These are phyloP conservation scores for Pyricularia grisea DNA, from an alignment of 2,329 filamentous ascomycete species.

Conservation along the genomic window DNA sequence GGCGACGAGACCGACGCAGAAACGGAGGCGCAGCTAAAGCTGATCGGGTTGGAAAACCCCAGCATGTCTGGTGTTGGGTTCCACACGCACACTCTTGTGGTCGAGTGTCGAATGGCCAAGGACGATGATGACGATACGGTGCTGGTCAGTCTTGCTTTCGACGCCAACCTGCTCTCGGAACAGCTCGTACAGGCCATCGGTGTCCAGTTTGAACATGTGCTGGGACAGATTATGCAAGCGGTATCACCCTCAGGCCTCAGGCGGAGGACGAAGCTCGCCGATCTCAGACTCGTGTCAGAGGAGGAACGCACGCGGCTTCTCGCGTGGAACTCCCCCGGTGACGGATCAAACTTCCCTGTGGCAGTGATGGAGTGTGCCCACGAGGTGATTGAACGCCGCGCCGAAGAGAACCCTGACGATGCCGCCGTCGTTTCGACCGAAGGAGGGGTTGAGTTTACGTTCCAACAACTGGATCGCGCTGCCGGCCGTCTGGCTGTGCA, in stretches of 20 bases:
- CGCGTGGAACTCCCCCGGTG: background rate
- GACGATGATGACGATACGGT: background rate
- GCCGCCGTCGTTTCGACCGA: background rate
- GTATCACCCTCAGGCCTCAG: background rate
- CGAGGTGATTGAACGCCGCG: background rate
- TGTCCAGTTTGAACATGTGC: background rate
- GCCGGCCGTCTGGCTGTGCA: background rate
- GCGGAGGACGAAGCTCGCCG: background rate
- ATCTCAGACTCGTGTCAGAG: background rate
- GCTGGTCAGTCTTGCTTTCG: background rate
- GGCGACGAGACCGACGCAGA: background rate
- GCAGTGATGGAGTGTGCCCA: background rate
- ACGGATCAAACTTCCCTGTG: background rate
- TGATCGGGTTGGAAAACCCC: background rate
- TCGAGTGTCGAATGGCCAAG: background rate
- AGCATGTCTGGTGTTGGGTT: background rate
- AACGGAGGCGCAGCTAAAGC: background rate
- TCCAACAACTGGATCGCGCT: background rate
- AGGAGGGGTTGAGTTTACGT: constrained; percentile 9
- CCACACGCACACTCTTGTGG: background rate
- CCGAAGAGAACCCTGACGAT: background rate
- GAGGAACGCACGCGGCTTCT: background rate
- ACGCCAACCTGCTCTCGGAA: background rate
- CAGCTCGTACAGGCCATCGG: background rate
- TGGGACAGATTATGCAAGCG: background rate